Evolutionary conservation across 2,329 filamentous ascomycete genomes (phyloP).

Genomic region (Lecanicillium sp.): DNA sequence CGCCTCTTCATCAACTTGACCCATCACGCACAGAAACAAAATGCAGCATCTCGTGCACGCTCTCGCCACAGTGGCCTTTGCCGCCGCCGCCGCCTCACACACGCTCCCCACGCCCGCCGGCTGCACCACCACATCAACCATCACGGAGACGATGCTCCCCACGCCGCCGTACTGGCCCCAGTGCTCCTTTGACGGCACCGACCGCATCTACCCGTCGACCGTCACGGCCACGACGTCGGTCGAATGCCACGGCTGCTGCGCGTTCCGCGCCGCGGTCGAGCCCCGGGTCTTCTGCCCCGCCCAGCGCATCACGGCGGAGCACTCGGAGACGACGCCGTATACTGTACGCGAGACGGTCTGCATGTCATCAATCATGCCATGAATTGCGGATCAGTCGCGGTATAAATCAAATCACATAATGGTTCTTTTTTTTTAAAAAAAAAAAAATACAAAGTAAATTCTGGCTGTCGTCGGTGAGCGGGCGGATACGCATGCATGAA

Average conservation of each 20-base stretch:
- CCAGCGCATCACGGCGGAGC: conserved; percentile 18
- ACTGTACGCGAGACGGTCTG: conserved; percentile 26
- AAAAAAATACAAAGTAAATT: too few species aligned
- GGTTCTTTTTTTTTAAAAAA: too few species aligned
- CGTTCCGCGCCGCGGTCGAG: conserved; percentile 18
- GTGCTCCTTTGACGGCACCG: conserved; percentile 20
- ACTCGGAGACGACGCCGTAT: conserved; percentile 18
- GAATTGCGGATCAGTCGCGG: background rate
- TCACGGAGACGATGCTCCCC: conserved; percentile 19
- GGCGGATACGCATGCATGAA: too few species aligned
- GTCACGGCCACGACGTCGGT: conserved; percentile 20
- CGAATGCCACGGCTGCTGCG: conserved; percentile 28
- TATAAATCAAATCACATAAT: too few species aligned
- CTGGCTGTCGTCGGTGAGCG: too few species aligned
- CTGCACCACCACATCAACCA: conserved; percentile 23
- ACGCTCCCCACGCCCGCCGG: conserved; percentile 15
- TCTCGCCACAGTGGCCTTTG: background rate
- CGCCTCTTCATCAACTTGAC: too few species aligned
- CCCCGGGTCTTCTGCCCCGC: conserved; percentile 23
- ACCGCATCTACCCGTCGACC: conserved; percentile 24
- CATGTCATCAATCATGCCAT: conserved; percentile 8
- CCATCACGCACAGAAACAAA: too few species aligned
- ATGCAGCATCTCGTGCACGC: background rate
- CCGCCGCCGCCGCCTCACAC: background rate
- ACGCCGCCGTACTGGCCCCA: conserved; percentile 26